Evolutionary conservation across 2,329 filamentous ascomycete genomes (phyloP).

Genomic region (Ophiostoma ips): DNA sequence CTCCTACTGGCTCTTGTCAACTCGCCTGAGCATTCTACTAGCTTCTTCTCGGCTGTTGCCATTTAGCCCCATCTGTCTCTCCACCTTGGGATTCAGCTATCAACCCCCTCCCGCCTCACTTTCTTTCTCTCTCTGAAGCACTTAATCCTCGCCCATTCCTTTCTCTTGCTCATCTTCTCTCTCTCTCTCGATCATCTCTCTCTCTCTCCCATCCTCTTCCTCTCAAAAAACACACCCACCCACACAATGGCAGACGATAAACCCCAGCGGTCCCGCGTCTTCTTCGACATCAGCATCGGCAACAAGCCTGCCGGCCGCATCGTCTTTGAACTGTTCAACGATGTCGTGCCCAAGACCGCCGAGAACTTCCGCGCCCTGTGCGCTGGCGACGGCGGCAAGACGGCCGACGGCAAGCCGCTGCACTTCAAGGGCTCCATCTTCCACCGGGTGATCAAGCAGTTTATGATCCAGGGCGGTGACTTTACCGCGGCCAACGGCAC

Average conservation of each 20-base stretch:
- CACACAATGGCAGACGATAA: constrained; percentile 24
- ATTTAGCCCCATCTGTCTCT: background rate
- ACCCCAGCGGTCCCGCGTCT: constrained; percentile 62
- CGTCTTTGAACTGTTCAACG: constrained; percentile 66
- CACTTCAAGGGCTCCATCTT: constrained; percentile 89
- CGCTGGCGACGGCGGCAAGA: constrained; percentile 83
- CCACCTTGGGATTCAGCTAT: too few species aligned
- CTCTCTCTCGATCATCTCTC: background rate
- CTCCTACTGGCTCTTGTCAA: too few species aligned
- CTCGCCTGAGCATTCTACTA: background rate
- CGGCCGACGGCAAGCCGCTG: constrained; percentile 69
- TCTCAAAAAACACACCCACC: background rate
- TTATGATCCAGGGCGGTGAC: constrained; percentile 98
- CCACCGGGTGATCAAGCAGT: constrained; percentile 95
- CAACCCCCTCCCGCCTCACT: too few species aligned
- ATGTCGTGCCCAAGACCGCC: constrained; percentile 81
- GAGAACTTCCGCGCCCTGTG: constrained; percentile 94
- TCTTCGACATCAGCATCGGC: constrained; percentile 83
- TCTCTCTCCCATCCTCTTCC: background rate
- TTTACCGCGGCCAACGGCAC: constrained; percentile 93
- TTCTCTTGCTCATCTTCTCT: too few species aligned
- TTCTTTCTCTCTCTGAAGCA: too few species aligned
- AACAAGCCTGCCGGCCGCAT: constrained; percentile 61
- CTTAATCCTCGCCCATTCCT: too few species aligned
- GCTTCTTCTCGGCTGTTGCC: background rate